Evolutionary conservation across 1,284 basidiomycete genomes (phyloP), one percentile per base, ranked within the genome.

Genomic region (Apiotrichum laibachii): DNA sequence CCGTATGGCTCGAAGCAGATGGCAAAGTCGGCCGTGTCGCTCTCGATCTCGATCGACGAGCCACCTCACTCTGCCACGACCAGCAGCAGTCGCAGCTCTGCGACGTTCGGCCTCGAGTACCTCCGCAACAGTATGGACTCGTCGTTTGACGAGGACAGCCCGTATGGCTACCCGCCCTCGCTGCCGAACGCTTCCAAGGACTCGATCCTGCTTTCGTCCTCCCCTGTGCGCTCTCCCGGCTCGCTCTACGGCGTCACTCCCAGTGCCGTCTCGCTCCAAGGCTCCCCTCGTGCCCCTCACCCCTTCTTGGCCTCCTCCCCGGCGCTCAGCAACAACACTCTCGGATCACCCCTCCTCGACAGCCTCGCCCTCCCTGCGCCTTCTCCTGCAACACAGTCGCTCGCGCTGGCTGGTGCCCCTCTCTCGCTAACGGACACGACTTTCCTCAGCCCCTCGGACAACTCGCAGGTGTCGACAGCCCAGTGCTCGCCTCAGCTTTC

Each of bases 21-120:
- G 49, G 49, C 19, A 35, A 50, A 39, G 35, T 50, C 49, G n/a
- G 49, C 49, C 12, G 49, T 50, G 6, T 50, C 49, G 35, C 21
- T 50, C 5, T 31, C 47, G n/a, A n/a, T 39, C 4, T 31, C 47
- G n/a, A n/a, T 39, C 4, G 49, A 50, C 11, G 49, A 50, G 34
- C 34, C 49, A 11, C 49, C 37, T 2, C 33, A 34, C 19, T 22
- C 19, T 6, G 49, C 49, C 5, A 39, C n/a, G 7, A 50, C 49
- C 2, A 12, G 10, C 8, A 50, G 49, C 49, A 50, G 35, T 21
- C 49, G 49, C 35, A 40, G 35, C 16, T 50, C 49, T 2, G 49
- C 49, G 11, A 50, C 49, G 2, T 50, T 50, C 22, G 49, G 49
- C n/a, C 21, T 50, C 19, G 49, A 50, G 37, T 50, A 37, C 37